Conservation (phyloP, 2,329 filamentous ascomycete species). For the Fusarium sp. region DNA sequence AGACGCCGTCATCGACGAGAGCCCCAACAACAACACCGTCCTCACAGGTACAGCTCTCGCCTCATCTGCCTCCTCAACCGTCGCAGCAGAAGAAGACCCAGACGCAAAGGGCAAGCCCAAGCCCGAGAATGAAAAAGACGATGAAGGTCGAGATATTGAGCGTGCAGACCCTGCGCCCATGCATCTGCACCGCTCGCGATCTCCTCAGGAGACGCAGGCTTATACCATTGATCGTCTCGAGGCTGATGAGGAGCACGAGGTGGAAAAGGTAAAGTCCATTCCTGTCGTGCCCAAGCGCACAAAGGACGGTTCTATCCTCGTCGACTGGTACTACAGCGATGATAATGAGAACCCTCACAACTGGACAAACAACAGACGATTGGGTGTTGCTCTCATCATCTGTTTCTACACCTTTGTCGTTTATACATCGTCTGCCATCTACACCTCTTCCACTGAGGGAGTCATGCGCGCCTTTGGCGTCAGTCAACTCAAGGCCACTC, state of each 20-base stretch:
- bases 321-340: slow-evolving; percentile 70
- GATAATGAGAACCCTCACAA: slow-evolving; percentile 71
- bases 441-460: slow-evolving; percentile 61
- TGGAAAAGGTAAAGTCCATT: slow-evolving; percentile 63
- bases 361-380: slow-evolving; percentile 63
- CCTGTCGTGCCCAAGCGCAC: slow-evolving; percentile 65
- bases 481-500: slow-evolving; percentile 64
- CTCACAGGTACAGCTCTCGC: slow-evolving; percentile 32
- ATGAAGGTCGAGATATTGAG: slow-evolving; percentile 17
- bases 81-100: slow-evolving; percentile 36
- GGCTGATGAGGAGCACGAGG: slow-evolving; percentile 53
- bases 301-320: slow-evolving; percentile 65
- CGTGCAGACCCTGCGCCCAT: slow-evolving; percentile 23
- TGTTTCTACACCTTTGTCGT: slow-evolving; percentile 74
- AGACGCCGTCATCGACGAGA: slow-evolving; percentile 39
- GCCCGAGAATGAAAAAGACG: slow-evolving; percentile 31
- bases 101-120: slow-evolving; percentile 19
- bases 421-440: slow-evolving; percentile 65
- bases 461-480: slow-evolving; percentile 69
- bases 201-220: slow-evolving; percentile 40
- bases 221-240: slow-evolving; percentile 41
- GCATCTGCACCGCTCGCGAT: slow-evolving; percentile 46
- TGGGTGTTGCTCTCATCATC: slow-evolving; percentile 61
- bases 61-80: slow-evolving; percentile 46
- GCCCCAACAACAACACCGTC: slow-evolving; percentile 15